Percentiles rank a stretch among this genome's conserved stretches.
Conservation (phyloP, 2,329 filamentous ascomycete genomes). For the Dothiorella sarmentorum region DNA sequence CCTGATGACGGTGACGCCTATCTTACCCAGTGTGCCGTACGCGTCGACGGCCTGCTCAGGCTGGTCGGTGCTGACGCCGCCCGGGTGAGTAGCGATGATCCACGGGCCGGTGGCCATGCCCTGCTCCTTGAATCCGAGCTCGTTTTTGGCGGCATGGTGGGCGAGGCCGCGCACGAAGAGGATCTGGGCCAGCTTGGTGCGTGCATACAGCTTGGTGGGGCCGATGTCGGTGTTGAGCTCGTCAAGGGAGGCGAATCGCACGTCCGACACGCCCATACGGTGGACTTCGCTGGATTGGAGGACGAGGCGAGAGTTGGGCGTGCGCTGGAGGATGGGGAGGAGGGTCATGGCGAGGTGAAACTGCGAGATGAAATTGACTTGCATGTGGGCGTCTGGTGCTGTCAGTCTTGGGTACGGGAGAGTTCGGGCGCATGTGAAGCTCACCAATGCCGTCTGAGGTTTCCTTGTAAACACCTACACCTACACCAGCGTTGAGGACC, state of each 20-base stretch:
- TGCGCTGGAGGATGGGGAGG: constrained; percentile 39
- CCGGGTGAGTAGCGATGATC: constrained; percentile 51
- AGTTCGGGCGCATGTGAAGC: neutral
- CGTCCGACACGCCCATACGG: constrained; percentile 29
- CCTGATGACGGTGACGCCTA: constrained; percentile 42
- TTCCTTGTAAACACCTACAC: constrained; percentile 48
- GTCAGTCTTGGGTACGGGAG: neutral
- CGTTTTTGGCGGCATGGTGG: constrained; percentile 36
- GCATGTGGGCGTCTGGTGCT: constrained; percentile 44
- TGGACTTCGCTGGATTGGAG: constrained; percentile 51
- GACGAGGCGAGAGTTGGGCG: constrained; percentile 46
- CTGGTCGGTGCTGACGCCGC: constrained; percentile 48
- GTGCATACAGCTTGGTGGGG: constrained; percentile 46
- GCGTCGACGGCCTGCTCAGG: constrained; percentile 49
- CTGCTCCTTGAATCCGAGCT: constrained; percentile 32
- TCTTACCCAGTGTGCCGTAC: constrained; percentile 47
- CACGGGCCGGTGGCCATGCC: constrained; percentile 32
- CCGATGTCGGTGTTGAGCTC: constrained; percentile 52
- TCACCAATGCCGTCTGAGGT: constrained; percentile 46
- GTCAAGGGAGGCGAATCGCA: constrained; percentile 42
- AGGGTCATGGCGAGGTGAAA: constrained; percentile 48
- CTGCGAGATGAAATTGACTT: constrained; percentile 51
- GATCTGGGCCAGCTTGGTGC: constrained; percentile 50
- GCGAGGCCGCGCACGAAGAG: constrained; percentile 45
- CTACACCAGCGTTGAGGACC: constrained; percentile 49